Evolutionary conservation across 345 rosid genomes (phyloP), one percentile per base, ranked within the genome.

Genomic region (Cardamine chenopodiifolia): DNA sequence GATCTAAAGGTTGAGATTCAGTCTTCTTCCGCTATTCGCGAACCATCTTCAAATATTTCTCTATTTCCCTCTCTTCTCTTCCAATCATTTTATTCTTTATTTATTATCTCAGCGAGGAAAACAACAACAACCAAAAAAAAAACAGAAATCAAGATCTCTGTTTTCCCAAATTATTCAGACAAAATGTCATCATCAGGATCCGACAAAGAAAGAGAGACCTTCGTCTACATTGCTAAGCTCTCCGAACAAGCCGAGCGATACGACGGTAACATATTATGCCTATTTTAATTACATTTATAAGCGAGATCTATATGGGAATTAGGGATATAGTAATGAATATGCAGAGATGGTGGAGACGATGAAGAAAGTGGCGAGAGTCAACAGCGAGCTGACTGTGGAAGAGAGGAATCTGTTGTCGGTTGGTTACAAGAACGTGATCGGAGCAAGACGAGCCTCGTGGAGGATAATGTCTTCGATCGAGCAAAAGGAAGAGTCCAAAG

Each of bases 291-390:
- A 20, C 18, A 60, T 37, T 34, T 59, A 59, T 59, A 32, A 1
- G 9, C 9, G 5, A 59, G 28, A 60, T 62, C 13, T 62, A 0
- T 62, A 0, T 40, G 2, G 34, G 20, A 42, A 15, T 13, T 19
- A 7, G 9, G 5, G 54, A 4, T 32, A 10, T 63, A 49, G 34
- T 65, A 1, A 70, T 5, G 42, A 29, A 55, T 2, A 8, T 55
- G 52, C 87, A 94, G 99, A 95, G 83, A 95, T 95, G 99, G 96
- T 95, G 14, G 99, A 95, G 78, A 66, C 97, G 82, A 95, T 92
- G 99, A 92, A 95, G 72, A 86, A 84, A 35, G 87, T 95, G 62
- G 97, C 96, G 0, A 86, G 75, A 58, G 89, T 95, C 12, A 85
- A 87, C 73, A 82, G 88, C n/a, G 97, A 95, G 80, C 86, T 95